These are phyloP conservation scores for Daldinia sp. DNA, from an alignment of 2,329 filamentous ascomycete genomes.

Conservation along the genomic window DNA sequence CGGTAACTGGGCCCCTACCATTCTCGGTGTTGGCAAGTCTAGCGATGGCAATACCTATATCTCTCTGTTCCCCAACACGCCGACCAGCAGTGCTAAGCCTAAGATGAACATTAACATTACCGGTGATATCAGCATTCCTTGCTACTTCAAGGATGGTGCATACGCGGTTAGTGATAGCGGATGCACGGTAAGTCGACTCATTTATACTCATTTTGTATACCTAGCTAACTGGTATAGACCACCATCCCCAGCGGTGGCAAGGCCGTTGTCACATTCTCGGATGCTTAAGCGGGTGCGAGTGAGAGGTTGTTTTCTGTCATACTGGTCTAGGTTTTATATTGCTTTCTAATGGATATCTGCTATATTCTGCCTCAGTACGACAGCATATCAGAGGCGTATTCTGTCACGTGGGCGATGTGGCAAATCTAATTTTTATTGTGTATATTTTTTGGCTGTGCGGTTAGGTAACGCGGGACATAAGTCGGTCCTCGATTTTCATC, in stretches of 20 bases:
- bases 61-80: conserved; percentile 85
- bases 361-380: conserved; percentile 46
- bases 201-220: neutral
- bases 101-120: conserved; percentile 83
- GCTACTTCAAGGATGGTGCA: conserved; percentile 73
- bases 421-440: conserved; percentile 54
- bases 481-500: neutral
- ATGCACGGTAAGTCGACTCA: conserved; percentile 80
- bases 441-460: conserved; percentile 47
- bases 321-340: conserved; percentile 49
- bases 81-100: conserved; percentile 76
- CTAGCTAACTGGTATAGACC: conserved; percentile 54
- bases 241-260: conserved; percentile 57
- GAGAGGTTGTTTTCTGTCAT: conserved; percentile 42
- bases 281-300: conserved; percentile 32
- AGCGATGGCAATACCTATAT: conserved; percentile 76
- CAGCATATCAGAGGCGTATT: conserved; percentile 42
- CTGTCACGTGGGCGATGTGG: conserved; percentile 44
- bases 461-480: conserved; percentile 19
- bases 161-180: conserved; percentile 72
- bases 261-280: conserved; percentile 61
- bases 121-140: conserved; percentile 71
- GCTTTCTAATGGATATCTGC: conserved; percentile 53
- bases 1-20: conserved; percentile 90
- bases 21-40: conserved; percentile 83